Evolutionary conservation across 257 asterid genomes (phyloP), one percentile per base, ranked within the genome.

Genomic region (Scutellaria minor): DNA sequence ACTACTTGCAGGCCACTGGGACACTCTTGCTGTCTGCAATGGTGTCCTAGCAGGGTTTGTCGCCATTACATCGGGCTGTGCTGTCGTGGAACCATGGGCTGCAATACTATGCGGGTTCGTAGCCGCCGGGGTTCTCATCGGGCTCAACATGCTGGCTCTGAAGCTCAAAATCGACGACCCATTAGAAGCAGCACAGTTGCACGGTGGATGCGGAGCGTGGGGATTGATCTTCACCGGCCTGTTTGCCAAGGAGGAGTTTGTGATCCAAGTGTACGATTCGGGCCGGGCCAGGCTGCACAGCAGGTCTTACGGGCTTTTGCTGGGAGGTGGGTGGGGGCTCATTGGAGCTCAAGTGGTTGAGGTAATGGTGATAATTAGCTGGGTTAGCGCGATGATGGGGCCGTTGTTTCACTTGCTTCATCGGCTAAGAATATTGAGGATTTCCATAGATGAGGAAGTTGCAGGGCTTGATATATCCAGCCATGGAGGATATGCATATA

Each of bases 71-170:
- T 85, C 94, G 0, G 91, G 94, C 6, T 88, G 91, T 46, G 70
- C 94, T 0, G 91, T 88, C 0, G 89, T 85, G 1, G 94, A 88
- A 52, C 91, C 94, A 3, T 88, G 91, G 94, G 94, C 94, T 0
- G 91, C 90, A 0, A 83, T 84, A 9, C 41, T 84, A 0, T 88
- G 89, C 5, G 91, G 94, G 6, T 79, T 88, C 14, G 55, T 80
- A 13, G 84, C 89, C 2, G 94, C 91, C 4, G 85, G 86, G 81
- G 86, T 88, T 37, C 82, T 85, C 2, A 82, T 88, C 45, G 89
- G 88, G 48, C 81, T 82, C 22, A 88, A 88, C 14, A 64, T 75
- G 0, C 44, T 84, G 67, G 87, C 89, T 15, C 52, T 85, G 3
- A 3, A 31, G 37, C 37, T 31, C 37, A 31, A 31, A 4, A 31